Evolutionary conservation across 2,329 filamentous ascomycete species (phyloP).

Genomic region (Arthrocladium fulminans): DNA sequence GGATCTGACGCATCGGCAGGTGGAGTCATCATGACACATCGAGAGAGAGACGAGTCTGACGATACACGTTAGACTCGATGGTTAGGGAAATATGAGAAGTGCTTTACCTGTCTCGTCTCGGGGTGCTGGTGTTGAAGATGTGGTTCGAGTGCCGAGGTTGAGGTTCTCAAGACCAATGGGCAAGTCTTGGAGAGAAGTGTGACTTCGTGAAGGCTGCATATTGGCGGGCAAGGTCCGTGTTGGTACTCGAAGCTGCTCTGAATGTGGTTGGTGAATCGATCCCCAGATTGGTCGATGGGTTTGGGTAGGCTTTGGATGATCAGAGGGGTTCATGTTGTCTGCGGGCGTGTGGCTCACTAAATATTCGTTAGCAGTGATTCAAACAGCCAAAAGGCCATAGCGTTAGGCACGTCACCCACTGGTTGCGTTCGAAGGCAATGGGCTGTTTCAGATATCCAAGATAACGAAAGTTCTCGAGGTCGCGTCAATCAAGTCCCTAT

Average conservation of each 20-base stretch:
- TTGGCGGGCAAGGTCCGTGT: background rate
- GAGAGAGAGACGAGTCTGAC: background rate
- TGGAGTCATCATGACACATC: background rate
- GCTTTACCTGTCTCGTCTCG: slow-evolving; percentile 3
- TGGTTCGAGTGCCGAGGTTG: background rate
- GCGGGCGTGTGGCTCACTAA: background rate
- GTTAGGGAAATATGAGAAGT: background rate
- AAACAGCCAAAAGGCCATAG: background rate
- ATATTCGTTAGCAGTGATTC: background rate
- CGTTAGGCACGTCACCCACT: background rate
- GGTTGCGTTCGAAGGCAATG: background rate
- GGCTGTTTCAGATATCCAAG: background rate
- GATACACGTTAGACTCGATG: background rate
- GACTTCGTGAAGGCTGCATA: slow-evolving; percentile 7
- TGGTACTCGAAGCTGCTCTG: background rate
- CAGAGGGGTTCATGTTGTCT: background rate
- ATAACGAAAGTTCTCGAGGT: background rate
- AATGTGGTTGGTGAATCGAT: background rate
- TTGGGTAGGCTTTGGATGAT: background rate
- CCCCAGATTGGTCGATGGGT: background rate
- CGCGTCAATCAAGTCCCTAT: background rate
- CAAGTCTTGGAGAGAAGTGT: background rate
- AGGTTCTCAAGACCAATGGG: slow-evolving; percentile 1
- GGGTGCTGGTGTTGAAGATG: background rate
- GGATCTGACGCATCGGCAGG: background rate